Base-by-base conservation (phyloP, 805 yeast species). In the Ogataea nakhonphanomensis region DNA sequence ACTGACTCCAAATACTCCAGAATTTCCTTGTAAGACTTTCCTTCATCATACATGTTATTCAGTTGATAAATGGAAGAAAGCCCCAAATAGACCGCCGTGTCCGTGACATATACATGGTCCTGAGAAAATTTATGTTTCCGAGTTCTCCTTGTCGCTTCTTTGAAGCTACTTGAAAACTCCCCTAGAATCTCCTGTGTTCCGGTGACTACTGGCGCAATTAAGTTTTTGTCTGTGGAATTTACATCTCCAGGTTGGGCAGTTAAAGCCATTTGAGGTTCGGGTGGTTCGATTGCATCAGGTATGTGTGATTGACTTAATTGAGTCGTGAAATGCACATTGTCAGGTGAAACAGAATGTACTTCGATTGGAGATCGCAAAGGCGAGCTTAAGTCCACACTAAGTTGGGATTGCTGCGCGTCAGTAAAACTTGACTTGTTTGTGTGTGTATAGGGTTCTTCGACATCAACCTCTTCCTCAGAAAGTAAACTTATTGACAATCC, bases 81-180 rank as follows among this genome's bases (percentile, higher is more conserved):
- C 3, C 68, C 67, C 2, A 63, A 44, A 40, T 57, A 55, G 8
- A 52, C 58, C 3, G 65, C 65, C 3, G 57, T 50, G 38, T 65
- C 68, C 2, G 64, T 59, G 8, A 63, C 54, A 41, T 62, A 65
- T 1, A 64, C 64, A 43, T 65, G 65, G 26, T 58, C 58, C 39
- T 62, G 66, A 2, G 64, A 53, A 33, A 60, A 62, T 28, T 53
- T 59, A 30, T 56, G 60, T 2, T 52, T 48, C 33, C 66, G 43
- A 2, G 60, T 52, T 31, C 63, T 44, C 34, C 61, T 22, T 15
- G 24, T 50, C 5, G 30, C 13, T 11, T 30, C 31, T 4, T 22
- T 11, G 8, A 25, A 35, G 12, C 8, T 8, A 7, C 7, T 12
- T 2, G 25, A 14, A 8, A 25, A 9, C 12, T 25, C 32, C 3